phyloP scores from a whole-genome alignment of 2,329 filamentous ascomycete genomes.

The Pyrenophora teres region DNA sequence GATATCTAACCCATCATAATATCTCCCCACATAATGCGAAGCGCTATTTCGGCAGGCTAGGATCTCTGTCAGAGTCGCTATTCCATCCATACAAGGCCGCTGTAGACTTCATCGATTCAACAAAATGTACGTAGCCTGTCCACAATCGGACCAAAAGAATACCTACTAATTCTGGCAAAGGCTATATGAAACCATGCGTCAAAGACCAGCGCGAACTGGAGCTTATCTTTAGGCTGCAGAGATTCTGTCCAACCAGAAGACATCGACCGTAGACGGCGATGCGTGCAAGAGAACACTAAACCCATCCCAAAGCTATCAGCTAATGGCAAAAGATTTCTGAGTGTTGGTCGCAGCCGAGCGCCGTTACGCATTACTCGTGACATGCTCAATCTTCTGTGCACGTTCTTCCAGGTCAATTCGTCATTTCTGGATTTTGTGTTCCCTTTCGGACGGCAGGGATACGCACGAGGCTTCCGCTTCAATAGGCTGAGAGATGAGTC shows the following conservation, averaged over 20 bases:
- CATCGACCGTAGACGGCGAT: slow-evolving; percentile 21
- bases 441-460: slow-evolving; percentile 41
- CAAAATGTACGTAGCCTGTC: too few relatives aligned
- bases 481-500: slow-evolving; percentile 44
- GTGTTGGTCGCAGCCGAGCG: slow-evolving; percentile 21
- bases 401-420: slow-evolving; percentile 44
- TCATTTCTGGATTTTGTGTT: slow-evolving; percentile 48
- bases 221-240: too few relatives aligned
- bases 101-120: not conserved
- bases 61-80: not conserved
- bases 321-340: slow-evolving; percentile 21
- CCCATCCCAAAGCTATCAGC: not conserved
- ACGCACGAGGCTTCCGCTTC: slow-evolving; percentile 45
- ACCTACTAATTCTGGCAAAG: not conserved
- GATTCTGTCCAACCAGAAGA: not conserved
- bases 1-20: not conserved
- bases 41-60: not conserved
- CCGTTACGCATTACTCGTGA: slow-evolving; percentile 17
- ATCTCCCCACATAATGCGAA: not conserved
- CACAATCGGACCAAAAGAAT: not conserved
- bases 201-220: too few relatives aligned
- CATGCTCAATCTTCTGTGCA: slow-evolving; percentile 25
- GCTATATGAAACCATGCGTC: not conserved
- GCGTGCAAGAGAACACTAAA: slow-evolving; percentile 12
- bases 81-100: not conserved